Conservation (phyloP, 768 basidiomycete genomes). For the Phanerochaete carnosa region DNA sequence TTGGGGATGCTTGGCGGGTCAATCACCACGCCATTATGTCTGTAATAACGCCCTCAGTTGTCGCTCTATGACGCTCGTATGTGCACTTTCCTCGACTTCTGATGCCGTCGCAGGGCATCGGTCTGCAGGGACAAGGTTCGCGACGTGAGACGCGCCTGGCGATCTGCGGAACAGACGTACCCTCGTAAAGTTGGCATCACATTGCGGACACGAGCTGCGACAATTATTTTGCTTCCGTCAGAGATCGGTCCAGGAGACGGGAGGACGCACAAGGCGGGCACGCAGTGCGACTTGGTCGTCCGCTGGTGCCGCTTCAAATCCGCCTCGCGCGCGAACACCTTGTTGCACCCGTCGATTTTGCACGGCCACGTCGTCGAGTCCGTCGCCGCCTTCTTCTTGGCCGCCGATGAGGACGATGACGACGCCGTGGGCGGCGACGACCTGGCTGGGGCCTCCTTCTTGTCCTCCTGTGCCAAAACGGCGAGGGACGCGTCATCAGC, state of each 20-base stretch:
- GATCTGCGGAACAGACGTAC: constrained; percentile 38
- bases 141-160: neutral
- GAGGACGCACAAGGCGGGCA: constrained; percentile 61
- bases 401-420: constrained; percentile 8
- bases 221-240: constrained; percentile 5
- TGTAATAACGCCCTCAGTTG: constrained; percentile 19
- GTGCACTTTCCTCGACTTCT: constrained; percentile 57
- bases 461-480: constrained; percentile 38
- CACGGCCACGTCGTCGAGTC: constrained; percentile 66
- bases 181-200: constrained; percentile 76
- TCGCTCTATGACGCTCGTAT: neutral
- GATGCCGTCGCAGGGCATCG: constrained; percentile 78
- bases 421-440: constrained; percentile 9
- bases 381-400: constrained; percentile 33
- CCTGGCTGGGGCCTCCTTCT: constrained; percentile 29
- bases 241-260: neutral
- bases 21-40: constrained; percentile 68
- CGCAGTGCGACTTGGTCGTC: constrained; percentile 73
- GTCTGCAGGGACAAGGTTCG: constrained; percentile 41
- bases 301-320: constrained; percentile 80
- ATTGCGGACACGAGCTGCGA: constrained; percentile 69
- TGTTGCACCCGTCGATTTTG: constrained; percentile 77
- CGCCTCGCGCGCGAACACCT: constrained; percentile 79
- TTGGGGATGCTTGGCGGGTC: constrained; percentile 37
- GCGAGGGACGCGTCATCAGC: constrained; percentile 18